These are phyloP conservation scores for Hypoxylon sp. DNA, from an alignment of 2,329 filamentous ascomycete genomes.

Conservation along the genomic window DNA sequence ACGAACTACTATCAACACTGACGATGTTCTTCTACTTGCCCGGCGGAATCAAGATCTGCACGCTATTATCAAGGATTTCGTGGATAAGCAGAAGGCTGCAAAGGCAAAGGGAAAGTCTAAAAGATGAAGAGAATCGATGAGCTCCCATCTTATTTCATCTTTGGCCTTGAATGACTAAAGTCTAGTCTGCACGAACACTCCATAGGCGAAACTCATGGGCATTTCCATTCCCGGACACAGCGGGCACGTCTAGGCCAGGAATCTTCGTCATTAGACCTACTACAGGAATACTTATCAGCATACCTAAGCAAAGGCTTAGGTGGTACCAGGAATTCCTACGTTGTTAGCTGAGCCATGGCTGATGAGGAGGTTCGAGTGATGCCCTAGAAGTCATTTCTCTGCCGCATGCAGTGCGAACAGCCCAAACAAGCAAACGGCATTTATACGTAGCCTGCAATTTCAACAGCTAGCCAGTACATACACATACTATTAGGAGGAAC, in stretches of 20 bases:
- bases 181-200: neutral
- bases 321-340: neutral
- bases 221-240: neutral
- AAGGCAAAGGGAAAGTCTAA: conserved; percentile 57
- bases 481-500: no score
- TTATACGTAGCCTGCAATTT: neutral
- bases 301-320: neutral
- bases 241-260: neutral
- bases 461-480: no score
- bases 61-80: conserved; percentile 77
- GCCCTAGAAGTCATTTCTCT: neutral
- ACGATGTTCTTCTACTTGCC: conserved; percentile 89
- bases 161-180: neutral
- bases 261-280: neutral
- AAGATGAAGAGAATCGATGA: conserved; percentile 43
- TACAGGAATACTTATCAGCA: neutral
- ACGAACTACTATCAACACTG: conserved; percentile 82
- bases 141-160: conserved; percentile 1
- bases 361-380: neutral
- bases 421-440: neutral
- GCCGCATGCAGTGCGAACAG: neutral
- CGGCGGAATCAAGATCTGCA: conserved; percentile 89
- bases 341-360: neutral
- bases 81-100: conserved; percentile 72
- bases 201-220: neutral